Evolutionary conservation across 257 asterid species (phyloP), one percentile per base, ranked within the genome.

Genomic region (Datura wrightii): DNA sequence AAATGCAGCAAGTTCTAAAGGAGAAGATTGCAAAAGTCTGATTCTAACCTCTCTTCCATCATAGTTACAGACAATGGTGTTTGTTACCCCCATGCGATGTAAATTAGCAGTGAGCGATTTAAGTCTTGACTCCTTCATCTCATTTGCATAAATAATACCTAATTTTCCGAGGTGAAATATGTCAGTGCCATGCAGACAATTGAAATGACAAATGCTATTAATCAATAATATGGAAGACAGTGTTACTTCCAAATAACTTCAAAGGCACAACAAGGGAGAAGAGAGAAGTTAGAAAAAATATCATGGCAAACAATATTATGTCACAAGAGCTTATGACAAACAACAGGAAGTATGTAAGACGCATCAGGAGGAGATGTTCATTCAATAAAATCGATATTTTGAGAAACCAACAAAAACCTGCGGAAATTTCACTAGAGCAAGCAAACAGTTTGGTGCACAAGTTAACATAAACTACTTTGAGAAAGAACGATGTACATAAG

Each of bases 71-170:
- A 93, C 97, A 79, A 96, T 88, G 89, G 98, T 91, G 90, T 94
- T 96, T 70, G 99, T 96, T 76, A 96, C 97, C 60, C 99, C 99
- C 97, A 96, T 89, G 44, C 98, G 94, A 82, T 95, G 97, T 86
- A 94, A 85, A 86, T 96, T 96, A 80, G 98, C 98, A n/a, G 94
- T 93, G 37, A 96, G 97, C 3, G 98, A 96, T 84, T 94, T 94
- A 72, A 94, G 91, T 83, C 98, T 96, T 0, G 98, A 88, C 83
- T 92, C 93, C 88, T 96, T 94, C 85, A 94, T 94, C 94, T 96
- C 99, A 85, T 96, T 96, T 55, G 99, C 99, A 90, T 92, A 96
- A 67, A 96, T 85, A 78, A 93, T 93, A 85, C 98, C 99, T 96
- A 83, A 79, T 86, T 85, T 37, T 56, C 53, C 92, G 82, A n/a